Conservation (phyloP, 208 protist species). For the Trypanosoma caninum region DNA sequence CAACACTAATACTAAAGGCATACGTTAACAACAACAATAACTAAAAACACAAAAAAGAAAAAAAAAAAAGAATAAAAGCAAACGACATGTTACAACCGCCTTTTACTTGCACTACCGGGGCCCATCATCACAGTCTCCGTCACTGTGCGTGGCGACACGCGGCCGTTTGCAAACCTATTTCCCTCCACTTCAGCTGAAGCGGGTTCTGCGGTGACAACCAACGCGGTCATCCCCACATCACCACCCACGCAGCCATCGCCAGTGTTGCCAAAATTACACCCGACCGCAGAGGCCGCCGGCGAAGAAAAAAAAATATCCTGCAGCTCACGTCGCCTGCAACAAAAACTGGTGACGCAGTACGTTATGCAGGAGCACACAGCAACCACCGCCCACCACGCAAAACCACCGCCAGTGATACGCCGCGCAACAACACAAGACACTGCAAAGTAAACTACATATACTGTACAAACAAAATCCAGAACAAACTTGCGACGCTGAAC, state of each 20-base stretch:
- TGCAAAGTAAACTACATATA: slow-evolving; percentile 68
- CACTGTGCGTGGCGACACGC: not conserved
- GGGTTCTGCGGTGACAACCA: not conserved
- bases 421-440: slow-evolving; percentile 34
- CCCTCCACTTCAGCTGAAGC: not conserved
- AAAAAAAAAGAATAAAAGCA: slow-evolving; percentile 11
- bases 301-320: slow-evolving; percentile 50
- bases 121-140: slow-evolving; percentile 21
- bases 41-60: slow-evolving; percentile 7
- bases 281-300: not conserved
- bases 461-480: slow-evolving; percentile 71
- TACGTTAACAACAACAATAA: too few species aligned
- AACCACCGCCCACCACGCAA: slow-evolving; percentile 59
- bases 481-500: slow-evolving; percentile 82
- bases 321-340: slow-evolving; percentile 66
- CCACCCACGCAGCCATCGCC: not conserved
- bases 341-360: slow-evolving; percentile 35
- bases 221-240: not conserved
- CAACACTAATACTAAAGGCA: too few species aligned
- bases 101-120: slow-evolving; percentile 17
- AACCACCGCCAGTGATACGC: slow-evolving; percentile 30
- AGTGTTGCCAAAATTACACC: not conserved
- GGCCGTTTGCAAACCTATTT: not conserved
- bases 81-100: not conserved
- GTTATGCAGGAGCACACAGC: slow-evolving; percentile 26